Conservation (phyloP, 352 stramenopile genomes). For the Phytophthora sp. region DNA sequence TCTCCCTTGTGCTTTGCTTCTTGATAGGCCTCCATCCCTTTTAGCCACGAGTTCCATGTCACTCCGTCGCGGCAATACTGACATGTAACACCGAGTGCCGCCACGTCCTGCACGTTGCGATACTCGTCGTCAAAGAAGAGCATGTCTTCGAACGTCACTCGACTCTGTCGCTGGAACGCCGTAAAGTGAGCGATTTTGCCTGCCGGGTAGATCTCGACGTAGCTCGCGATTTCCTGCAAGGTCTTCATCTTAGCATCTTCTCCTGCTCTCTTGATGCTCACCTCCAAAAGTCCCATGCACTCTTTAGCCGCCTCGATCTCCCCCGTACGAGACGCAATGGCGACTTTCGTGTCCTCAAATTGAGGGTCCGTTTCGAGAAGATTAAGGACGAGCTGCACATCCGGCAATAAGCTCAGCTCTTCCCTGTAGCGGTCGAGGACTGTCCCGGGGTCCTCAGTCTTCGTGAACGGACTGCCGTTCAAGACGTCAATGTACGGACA, state of each 20-base stretch:
- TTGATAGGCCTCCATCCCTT: conserved; percentile 73
- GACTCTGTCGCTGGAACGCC: conserved; percentile 81
- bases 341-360: conserved; percentile 63
- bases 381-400: conserved; percentile 62
- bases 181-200: conserved; percentile 92
- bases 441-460: conserved; percentile 52
- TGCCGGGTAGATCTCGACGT: conserved; percentile 77
- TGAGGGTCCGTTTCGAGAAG: conserved; percentile 66
- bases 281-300: conserved; percentile 68
- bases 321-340: conserved; percentile 67
- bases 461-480: conserved; percentile 80
- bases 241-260: conserved; percentile 44
- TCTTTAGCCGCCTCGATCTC: conserved; percentile 76
- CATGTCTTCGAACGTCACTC: conserved; percentile 93
- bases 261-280: conserved; percentile 32
- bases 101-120: conserved; percentile 77
- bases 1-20: conserved; percentile 39
- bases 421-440: conserved; percentile 72
- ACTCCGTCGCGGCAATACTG: conserved; percentile 78
- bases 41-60: conserved; percentile 56
- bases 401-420: conserved; percentile 74
- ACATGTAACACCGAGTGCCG: conserved; percentile 74
- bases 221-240: conserved; percentile 61
- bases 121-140: conserved; percentile 97
- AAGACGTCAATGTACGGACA: conserved; percentile 76